Base-by-base conservation (phyloP, 2,329 filamentous ascomycete genomes). In the Neonectria magnoliae region DNA sequence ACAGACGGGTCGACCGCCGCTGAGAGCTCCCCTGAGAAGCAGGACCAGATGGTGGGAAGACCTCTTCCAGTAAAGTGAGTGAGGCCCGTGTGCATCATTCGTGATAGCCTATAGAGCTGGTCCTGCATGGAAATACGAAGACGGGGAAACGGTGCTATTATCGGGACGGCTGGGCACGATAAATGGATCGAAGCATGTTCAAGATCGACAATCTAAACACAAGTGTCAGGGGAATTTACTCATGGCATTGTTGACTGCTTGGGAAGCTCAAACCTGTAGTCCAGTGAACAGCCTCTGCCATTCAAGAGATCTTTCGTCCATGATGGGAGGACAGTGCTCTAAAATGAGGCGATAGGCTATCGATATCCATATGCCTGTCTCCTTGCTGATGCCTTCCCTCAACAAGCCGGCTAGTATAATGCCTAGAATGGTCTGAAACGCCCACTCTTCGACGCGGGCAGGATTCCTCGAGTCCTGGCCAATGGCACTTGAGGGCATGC, bases 21-120 rank as follows among this genome's bases (percentile, higher is more conserved):
- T 2, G 69, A 57, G 0, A 69, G 60, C 16, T 67, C 68, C 20
- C 70, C 71, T 2, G 76, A 76, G 55, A 82, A 78, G 60, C 77
- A 80, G 0, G 79, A 80, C 80, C 80, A 82, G 42, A 82, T 81
- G 0, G 80, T 81, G 1, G 80, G 80, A 8, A 82, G 58, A 0
- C 80, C 76, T 16, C 80, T 72, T 1, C 80, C 80, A 2, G 80
- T 80, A 58, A 82, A 82, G 54, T 81, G 78, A 2, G 76, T 78
- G 4, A 82, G 65, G 0, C 81, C 80, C 0, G 76, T 80, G 59
- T 82, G 79, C 81, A 82, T 81, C 79, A 82, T 82, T 18, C 79
- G 76, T 1, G 80, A 81, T 0, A 82, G 72, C 9, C 76, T 74
- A 42, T 81, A 80, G 7, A 82, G 76, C 25, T 80, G 80, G 59